These are phyloP conservation scores for Pseudogymnoascus sp. DNA, from an alignment of 2,329 filamentous ascomycete genomes.

Conservation along the genomic window DNA sequence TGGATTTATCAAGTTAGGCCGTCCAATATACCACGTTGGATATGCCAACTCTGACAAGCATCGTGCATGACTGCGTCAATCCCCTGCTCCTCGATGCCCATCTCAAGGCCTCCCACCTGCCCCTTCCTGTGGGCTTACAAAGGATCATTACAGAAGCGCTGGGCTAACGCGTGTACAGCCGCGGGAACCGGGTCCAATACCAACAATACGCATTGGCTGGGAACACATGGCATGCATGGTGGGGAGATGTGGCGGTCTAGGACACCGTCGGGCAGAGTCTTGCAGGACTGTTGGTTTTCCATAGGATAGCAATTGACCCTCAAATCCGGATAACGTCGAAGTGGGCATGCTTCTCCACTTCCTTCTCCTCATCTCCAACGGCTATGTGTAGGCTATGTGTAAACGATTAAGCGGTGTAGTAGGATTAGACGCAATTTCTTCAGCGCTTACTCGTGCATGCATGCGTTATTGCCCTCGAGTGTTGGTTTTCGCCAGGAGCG, in stretches of 20 bases:
- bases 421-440: constrained; percentile 2
- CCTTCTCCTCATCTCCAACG: not conserved
- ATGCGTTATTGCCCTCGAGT: not conserved
- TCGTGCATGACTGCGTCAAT: constrained; percentile 5
- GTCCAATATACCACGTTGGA: constrained; percentile 8
- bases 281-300: constrained; percentile 6
- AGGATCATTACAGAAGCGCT: constrained; percentile 8
- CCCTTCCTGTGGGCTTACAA: not conserved
- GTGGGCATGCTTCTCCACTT: not conserved
- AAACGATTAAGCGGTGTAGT: not conserved
- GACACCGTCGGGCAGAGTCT: not conserved
- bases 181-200: not conserved
- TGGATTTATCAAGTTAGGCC: not conserved
- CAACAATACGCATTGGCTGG: not conserved
- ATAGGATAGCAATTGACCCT: constrained; percentile 5
- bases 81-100: not conserved
- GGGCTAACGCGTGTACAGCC: constrained; percentile 6
- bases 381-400: not conserved
- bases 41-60: constrained; percentile 3
- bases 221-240: constrained; percentile 7
- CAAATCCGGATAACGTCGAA: not conserved
- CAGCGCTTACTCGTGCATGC: constrained; percentile 1
- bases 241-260: constrained; percentile 2
- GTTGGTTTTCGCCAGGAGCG: not conserved
- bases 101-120: not conserved